These are phyloP conservation scores for Coemansia sp. DNA, from an alignment of 192 early-diverging fungal genomes.

Conservation along the genomic window DNA sequence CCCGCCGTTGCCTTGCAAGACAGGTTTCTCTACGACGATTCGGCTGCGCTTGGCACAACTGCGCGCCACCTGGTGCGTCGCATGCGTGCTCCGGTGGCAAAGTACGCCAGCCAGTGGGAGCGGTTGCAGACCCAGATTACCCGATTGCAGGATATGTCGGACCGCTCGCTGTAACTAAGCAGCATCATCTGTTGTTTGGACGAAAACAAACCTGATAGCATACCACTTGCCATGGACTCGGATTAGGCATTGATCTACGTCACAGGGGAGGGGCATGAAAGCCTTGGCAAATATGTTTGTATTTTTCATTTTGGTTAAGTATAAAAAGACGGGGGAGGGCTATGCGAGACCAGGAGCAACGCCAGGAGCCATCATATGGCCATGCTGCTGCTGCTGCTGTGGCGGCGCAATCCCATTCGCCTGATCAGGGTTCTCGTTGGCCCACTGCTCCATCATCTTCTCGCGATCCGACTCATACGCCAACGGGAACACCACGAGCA, in stretches of 20 bases:
- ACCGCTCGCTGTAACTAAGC: background rate
- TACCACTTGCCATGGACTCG: too few species aligned
- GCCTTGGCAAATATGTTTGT: background rate
- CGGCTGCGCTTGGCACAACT: background rate
- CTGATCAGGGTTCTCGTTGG: constrained; percentile 36
- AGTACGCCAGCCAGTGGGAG: constrained; percentile 39
- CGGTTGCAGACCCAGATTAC: constrained; percentile 20
- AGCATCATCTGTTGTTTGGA: too few species aligned
- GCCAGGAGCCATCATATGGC: constrained; percentile 10
- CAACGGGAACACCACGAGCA: constrained; percentile 83
- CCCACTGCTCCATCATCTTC: constrained; percentile 79
- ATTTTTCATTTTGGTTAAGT: background rate
- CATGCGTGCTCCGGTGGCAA: constrained; percentile 21
- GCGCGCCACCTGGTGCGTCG: background rate
- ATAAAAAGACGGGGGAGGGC: too few species aligned
- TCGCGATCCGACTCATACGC: constrained; percentile 89
- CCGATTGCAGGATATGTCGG: constrained; percentile 21
- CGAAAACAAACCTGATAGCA: too few species aligned
- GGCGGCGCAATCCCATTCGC: background rate
- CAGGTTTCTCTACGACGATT: constrained; percentile 10
- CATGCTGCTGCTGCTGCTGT: background rate
- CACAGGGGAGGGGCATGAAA: too few species aligned
- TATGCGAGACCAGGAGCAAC: constrained; percentile 11
- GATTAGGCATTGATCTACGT: too few species aligned
- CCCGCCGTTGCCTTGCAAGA: constrained; percentile 26